Evolutionary conservation across 2,329 filamentous ascomycete genomes (phyloP).

Genomic region (Tolypocladium amazonense): DNA sequence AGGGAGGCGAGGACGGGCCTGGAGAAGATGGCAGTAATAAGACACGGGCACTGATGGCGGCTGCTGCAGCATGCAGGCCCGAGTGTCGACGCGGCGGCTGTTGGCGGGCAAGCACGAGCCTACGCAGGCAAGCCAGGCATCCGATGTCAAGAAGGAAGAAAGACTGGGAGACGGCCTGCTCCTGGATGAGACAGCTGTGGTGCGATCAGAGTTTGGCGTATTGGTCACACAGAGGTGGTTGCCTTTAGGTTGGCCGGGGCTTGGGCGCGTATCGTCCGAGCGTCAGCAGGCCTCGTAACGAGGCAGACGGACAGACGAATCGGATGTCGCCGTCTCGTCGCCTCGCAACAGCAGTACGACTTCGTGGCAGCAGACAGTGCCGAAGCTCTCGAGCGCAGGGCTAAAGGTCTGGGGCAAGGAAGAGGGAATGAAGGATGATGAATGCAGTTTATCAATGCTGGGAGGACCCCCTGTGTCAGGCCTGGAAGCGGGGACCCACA

Average conservation of each 20-base stretch:
- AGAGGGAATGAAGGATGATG: not conserved
- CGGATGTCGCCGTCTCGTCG: not conserved
- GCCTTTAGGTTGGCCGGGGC: not conserved
- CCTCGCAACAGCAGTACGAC: not conserved
- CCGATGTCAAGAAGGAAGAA: not conserved
- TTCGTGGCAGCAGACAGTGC: not conserved
- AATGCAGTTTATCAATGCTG: not conserved
- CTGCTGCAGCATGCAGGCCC: not conserved
- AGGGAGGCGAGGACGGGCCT: not conserved
- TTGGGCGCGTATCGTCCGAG: not conserved
- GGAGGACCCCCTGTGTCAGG: no score
- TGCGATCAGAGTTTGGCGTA: not conserved
- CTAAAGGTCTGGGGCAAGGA: not conserved
- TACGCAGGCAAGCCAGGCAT: not conserved
- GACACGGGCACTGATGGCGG: not conserved
- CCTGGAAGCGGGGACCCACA: no score
- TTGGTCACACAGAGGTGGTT: not conserved
- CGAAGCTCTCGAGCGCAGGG: not conserved
- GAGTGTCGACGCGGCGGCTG: not conserved
- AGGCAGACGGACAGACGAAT: not conserved
- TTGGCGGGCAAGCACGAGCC: not conserved
- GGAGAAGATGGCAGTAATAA: not conserved
- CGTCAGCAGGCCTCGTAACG: not conserved
- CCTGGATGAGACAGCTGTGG: not conserved
- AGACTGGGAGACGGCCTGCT: not conserved